Evolutionary conservation across 176 grass and related monocot species (phyloP), one percentile per base, ranked within the genome.

Genomic region (Tillandsia leiboldiana): DNA sequence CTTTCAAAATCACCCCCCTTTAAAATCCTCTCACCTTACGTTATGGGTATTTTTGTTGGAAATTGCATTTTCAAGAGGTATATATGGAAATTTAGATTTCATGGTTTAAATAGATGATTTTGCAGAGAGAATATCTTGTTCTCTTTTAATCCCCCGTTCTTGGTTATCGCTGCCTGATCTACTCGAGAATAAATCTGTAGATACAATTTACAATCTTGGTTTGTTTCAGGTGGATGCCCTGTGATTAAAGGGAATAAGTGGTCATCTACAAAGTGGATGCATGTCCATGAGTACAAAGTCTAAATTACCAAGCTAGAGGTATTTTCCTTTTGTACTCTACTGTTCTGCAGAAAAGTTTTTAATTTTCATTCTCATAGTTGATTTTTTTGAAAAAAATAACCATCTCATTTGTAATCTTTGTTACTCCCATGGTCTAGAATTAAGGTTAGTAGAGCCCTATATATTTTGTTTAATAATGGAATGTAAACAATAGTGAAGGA

Each of bases 251-350:
- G 93, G 69, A 96, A 96, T 72, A 96, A 96, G 76, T 96, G 93
- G 93, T 96, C 93, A 10, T 89, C 81, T 74, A 92, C 89, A 51
- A 96, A 96, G 75, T 96, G 93, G 93, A 87, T 96, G 69, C 89
- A 85, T 49, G 27, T 90, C 58, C 73, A 81, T 9, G 93, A 92
- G 73, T 90, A 90, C 71, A 92, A 90, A 78, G 53, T 62, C 71
- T 91, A 89, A 56, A 61, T 12, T 51, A 49, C 11, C 11, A 10
- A 63, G 17, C 54, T 15, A 27, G 66, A 79, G 76, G 80, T 87
- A 71, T 47, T 78, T 29, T 13, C 12, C 28, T 70, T 1, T 63
- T 71, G 4, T 1, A 10, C 49, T 72, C 23, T 78, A n/a, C 72
- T 47, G 3, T 64, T 9, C n/a, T 12, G 33, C 4, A 42, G 33